These are phyloP conservation scores for Alloascoidea hylecoeti DNA, from an alignment of 805 yeast genomes.

Conservation along the genomic window DNA sequence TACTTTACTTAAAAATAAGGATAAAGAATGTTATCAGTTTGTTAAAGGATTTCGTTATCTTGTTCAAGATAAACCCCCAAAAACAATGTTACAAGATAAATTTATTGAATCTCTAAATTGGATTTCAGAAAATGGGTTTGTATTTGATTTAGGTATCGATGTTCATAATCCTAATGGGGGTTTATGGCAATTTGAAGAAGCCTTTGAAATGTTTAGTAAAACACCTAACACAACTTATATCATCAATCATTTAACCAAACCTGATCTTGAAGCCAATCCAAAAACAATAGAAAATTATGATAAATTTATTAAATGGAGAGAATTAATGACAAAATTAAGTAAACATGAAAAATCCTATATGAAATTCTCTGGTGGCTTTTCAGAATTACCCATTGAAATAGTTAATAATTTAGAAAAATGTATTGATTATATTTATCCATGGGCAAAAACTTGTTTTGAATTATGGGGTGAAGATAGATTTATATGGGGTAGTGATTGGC, in stretches of 20 bases:
- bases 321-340: slow-evolving; percentile 12
- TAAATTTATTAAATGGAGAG: slow-evolving; percentile 12
- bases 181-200: slow-evolving; percentile 25
- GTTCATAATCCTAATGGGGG: slow-evolving; percentile 22
- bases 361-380: slow-evolving; percentile 27
- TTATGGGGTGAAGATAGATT: slow-evolving; percentile 18
- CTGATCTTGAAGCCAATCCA: slow-evolving; percentile 14
- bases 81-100: slow-evolving; percentile 16
- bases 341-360: slow-evolving; percentile 13
- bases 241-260: slow-evolving; percentile 29
- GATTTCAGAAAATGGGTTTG: slow-evolving; percentile 16
- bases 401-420: slow-evolving; percentile 7
- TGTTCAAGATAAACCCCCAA: slow-evolving; percentile 26
- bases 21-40: slow-evolving; percentile 6
- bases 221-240: slow-evolving; percentile 19
- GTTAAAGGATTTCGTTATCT: slow-evolving; percentile 28
- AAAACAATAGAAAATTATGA: slow-evolving; percentile 4
- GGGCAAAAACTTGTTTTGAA: slow-evolving; percentile 17
- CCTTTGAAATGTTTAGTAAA: slow-evolving; percentile 14
- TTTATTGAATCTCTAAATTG: slow-evolving; percentile 21
- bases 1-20: slow-evolving; percentile 7
- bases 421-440: slow-evolving; percentile 16
- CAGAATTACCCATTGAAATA: slow-evolving; percentile 18
- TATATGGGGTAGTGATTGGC: slow-evolving; percentile 33
- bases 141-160: slow-evolving; percentile 30